Conservation (phyloP, 176 grass and related monocot species). For the Phyllostachys edulis region DNA sequence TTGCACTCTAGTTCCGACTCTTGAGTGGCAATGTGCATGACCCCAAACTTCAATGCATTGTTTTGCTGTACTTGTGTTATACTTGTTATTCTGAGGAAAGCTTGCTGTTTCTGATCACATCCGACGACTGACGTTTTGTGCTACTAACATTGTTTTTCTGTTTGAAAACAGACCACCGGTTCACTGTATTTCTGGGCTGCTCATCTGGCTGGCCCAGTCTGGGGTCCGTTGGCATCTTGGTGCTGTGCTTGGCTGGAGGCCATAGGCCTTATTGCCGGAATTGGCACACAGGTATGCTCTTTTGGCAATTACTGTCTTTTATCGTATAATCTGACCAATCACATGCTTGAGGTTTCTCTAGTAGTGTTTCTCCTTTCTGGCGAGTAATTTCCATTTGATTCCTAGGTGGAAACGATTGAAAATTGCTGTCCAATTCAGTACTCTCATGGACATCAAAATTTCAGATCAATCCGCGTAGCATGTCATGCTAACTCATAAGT, state of each 20-base stretch:
- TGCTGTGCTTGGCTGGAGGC: conserved; percentile 99
- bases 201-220: conserved; percentile 85
- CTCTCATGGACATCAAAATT: not conserved
- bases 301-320: not conserved
- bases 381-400: not conserved
- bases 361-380: not conserved
- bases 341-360: not conserved
- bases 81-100: not conserved
- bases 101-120: not conserved
- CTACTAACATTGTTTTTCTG: not conserved
- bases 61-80: not conserved
- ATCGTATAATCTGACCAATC: not conserved
- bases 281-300: conserved; percentile 78
- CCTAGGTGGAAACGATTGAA: not conserved
- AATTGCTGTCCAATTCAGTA: not conserved
- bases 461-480: not conserved
- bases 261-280: conserved; percentile 92
- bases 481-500: not conserved
- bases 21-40: not conserved
- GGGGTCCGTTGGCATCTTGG: conserved; percentile 96
- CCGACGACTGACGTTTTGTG: not conserved
- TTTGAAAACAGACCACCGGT: conserved; percentile 76
- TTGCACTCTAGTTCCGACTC: not conserved
- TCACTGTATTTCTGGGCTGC: conserved; percentile 99
- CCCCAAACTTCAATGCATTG: not conserved